Conservation (phyloP, 176 grass and related monocot genomes). For the Avena insularis region DNA sequence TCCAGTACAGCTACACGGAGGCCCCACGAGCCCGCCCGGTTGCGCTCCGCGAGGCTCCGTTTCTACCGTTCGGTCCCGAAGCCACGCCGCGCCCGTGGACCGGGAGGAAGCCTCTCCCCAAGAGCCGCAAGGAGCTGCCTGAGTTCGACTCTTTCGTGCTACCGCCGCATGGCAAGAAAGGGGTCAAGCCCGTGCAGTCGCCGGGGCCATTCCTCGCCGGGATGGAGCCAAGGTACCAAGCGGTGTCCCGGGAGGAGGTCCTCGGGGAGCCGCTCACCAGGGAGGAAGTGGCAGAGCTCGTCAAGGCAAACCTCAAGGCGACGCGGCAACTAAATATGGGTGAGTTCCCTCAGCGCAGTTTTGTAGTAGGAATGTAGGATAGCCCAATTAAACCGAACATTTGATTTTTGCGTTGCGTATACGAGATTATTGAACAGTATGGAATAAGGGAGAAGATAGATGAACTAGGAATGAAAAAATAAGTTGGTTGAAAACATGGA, state of each 20-base stretch:
- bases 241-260: conserved; percentile 72
- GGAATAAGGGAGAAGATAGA: neutral
- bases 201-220: conserved; percentile 81
- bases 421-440: neutral
- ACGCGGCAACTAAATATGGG: conserved; percentile 86
- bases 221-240: conserved; percentile 71
- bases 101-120: conserved; percentile 72
- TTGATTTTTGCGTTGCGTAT: neutral
- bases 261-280: conserved; percentile 80
- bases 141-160: conserved; percentile 93
- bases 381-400: neutral
- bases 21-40: conserved; percentile 73
- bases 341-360: conserved; percentile 34
- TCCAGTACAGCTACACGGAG: conserved; percentile 98
- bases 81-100: conserved; percentile 86
- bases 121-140: conserved; percentile 82
- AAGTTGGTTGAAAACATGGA: neutral
- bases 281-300: conserved; percentile 64
- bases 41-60: conserved; percentile 74
- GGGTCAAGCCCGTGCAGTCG: conserved; percentile 77
- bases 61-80: conserved; percentile 79
- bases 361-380: neutral
- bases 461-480: neutral
- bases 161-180: conserved; percentile 79
- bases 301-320: conserved; percentile 67